These are phyloP conservation scores for Arthrobotrys sphaeroides DNA, from an alignment of 2,329 filamentous ascomycete genomes.

Conservation along the genomic window DNA sequence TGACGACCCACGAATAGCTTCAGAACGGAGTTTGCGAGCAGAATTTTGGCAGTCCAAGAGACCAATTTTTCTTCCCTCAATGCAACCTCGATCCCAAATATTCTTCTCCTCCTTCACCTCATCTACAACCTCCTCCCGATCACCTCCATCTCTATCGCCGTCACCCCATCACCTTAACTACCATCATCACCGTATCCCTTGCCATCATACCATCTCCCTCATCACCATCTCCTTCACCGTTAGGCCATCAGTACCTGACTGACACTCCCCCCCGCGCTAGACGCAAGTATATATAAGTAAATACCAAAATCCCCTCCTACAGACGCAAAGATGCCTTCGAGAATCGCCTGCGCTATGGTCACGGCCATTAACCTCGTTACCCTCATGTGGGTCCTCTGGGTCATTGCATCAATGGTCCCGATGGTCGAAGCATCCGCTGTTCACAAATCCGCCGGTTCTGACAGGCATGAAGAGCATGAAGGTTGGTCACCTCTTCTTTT, in stretches of 20 bases:
- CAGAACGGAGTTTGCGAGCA: too few species aligned
- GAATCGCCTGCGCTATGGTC: not conserved
- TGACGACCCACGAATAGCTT: too few species aligned
- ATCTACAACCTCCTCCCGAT: too few species aligned
- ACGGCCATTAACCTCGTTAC: not conserved
- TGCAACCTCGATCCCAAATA: too few species aligned
- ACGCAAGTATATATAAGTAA: not conserved
- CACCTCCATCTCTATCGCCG: too few species aligned
- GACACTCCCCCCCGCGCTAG: not conserved
- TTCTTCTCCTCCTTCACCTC: too few species aligned
- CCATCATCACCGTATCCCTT: too few species aligned
- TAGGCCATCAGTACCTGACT: not conserved
- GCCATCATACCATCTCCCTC: not conserved
- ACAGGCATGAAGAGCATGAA: not conserved
- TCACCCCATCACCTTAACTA: too few species aligned
- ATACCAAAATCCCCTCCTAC: not conserved
- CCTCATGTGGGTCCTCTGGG: not conserved
- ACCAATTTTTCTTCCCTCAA: too few species aligned
- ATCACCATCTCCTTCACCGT: not conserved
- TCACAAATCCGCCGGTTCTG: not conserved
- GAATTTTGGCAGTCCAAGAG: too few species aligned
- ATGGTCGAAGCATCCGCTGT: not conserved
- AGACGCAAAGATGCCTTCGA: not conserved
- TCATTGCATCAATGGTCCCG: not conserved
- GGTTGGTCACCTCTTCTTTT: not conserved